phyloP scores from a whole-genome alignment of 768 basidiomycete genomes.

The Asterophora parasitica region DNA sequence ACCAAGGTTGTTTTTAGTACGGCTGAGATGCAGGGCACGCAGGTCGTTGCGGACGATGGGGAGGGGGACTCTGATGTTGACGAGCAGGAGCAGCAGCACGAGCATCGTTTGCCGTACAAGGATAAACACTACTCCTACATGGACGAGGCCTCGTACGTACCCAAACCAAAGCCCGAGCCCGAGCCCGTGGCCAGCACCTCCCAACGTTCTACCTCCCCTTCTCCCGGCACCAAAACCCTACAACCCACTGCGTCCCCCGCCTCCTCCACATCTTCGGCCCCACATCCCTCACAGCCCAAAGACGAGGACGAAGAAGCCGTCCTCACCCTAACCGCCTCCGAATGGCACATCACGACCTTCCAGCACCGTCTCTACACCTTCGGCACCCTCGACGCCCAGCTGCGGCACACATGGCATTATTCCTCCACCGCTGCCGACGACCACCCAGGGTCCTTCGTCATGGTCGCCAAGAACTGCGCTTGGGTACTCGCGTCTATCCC shows the following conservation, averaged over 20 bases:
- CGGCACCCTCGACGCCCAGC: constrained; percentile 30
- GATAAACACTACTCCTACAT: no score
- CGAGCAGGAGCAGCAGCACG: no score
- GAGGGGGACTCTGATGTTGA: not conserved
- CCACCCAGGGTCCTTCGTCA: constrained; percentile 36
- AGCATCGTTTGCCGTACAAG: no score
- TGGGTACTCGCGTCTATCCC: constrained; percentile 24
- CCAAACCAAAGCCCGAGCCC: no score
- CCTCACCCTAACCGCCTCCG: constrained; percentile 22
- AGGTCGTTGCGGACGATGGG: not conserved
- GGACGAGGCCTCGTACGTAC: no score
- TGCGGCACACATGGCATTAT: constrained; percentile 36
- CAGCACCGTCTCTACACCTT: constrained; percentile 35
- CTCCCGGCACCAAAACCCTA: no score
- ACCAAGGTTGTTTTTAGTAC: constrained; percentile 28
- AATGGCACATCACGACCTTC: constrained; percentile 33
- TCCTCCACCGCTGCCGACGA: constrained; percentile 21
- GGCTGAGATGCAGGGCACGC: constrained; percentile 1
- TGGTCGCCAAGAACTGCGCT: constrained; percentile 31
- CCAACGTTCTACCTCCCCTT: no score
- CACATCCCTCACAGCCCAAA: no score
- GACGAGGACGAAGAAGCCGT: constrained; percentile 28
- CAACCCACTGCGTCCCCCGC: no score
- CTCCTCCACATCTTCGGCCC: no score
- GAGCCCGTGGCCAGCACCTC: no score